Evolutionary conservation across 2,329 filamentous ascomycete genomes (phyloP).

Genomic region (Penicillium concentricum): DNA sequence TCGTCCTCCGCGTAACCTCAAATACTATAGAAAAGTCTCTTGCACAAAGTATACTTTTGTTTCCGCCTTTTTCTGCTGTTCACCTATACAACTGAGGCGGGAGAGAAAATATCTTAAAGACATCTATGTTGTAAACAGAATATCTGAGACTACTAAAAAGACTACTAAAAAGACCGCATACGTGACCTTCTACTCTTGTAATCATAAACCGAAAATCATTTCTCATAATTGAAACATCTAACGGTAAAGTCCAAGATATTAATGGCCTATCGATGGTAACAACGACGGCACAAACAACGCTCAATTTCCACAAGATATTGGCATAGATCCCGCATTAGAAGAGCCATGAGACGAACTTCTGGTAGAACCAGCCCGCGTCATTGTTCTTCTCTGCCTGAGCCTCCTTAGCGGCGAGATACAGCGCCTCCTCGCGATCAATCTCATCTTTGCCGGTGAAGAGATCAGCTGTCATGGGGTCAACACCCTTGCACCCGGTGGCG

Average conservation of each 20-base stretch:
- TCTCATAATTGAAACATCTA: not conserved
- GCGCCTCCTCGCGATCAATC: conserved; percentile 71
- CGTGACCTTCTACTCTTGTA: too few relatives aligned
- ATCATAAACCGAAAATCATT: not conserved
- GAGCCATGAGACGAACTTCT: conserved; percentile 59
- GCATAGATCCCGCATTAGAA: conserved; percentile 42
- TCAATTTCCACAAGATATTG: not conserved
- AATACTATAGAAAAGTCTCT: too few relatives aligned
- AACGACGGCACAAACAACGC: not conserved
- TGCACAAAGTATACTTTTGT: too few relatives aligned
- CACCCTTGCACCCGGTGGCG: conserved; percentile 52
- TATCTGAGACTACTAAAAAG: too few relatives aligned
- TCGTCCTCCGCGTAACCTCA: too few relatives aligned
- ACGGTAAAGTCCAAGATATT: not conserved
- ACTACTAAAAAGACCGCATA: too few relatives aligned
- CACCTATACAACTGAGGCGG: too few relatives aligned
- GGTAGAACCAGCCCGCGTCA: conserved; percentile 55
- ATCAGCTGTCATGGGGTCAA: conserved; percentile 62
- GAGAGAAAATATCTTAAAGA: too few relatives aligned
- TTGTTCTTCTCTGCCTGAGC: conserved; percentile 39
- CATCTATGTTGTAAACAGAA: too few relatives aligned
- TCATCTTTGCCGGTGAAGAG: conserved; percentile 71
- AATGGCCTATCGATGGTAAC: not conserved
- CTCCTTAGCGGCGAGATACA: conserved; percentile 61
- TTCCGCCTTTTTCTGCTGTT: too few relatives aligned